A percentile compares a stretch with the other conserved stretches of the same genome.
Conservation (phyloP, 2,329 filamentous ascomycete genomes). For the Emmonsiellopsis sp. region DNA sequence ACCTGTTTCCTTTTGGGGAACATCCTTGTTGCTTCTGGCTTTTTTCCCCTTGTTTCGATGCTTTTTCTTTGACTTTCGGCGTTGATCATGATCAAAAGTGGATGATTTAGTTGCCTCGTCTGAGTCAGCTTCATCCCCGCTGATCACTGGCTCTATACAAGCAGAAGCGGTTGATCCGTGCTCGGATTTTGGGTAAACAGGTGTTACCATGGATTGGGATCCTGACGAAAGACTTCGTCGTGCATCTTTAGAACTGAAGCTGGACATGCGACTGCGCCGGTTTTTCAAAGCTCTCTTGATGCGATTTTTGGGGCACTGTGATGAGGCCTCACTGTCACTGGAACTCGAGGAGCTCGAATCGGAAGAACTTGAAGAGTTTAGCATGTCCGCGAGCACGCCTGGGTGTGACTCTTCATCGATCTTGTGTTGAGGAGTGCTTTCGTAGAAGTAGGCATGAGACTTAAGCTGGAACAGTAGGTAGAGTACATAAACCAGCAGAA, state of each 20-base stretch:
- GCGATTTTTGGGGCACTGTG: slow-evolving; percentile 58
- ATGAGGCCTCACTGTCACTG: slow-evolving; percentile 58
- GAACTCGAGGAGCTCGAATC: slow-evolving; percentile 44
- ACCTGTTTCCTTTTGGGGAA: too few species aligned
- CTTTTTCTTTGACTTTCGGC: slow-evolving; percentile 38
- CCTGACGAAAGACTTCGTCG: slow-evolving; percentile 30
- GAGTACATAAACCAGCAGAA: slow-evolving; percentile 71
- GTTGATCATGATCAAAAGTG: neutral
- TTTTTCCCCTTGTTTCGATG: slow-evolving; percentile 28
- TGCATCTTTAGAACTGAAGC: slow-evolving; percentile 58
- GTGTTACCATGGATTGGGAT: slow-evolving; percentile 7
- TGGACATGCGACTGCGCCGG: slow-evolving; percentile 67
- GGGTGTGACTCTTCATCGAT: slow-evolving; percentile 87
- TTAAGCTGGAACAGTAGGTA: slow-evolving; percentile 88
- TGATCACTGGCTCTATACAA: slow-evolving; percentile 19
- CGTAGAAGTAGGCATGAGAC: slow-evolving; percentile 84
- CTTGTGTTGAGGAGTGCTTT: slow-evolving; percentile 83
- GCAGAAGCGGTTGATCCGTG: neutral
- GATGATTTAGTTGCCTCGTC: slow-evolving; percentile 33
- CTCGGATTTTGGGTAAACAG: neutral
- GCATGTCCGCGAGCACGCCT: slow-evolving; percentile 70
- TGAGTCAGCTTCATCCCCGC: slow-evolving; percentile 46
- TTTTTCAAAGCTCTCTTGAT: slow-evolving; percentile 67
- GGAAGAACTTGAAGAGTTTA: slow-evolving; percentile 59
- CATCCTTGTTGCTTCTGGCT: slow-evolving; percentile 1